Conservation (phyloP, 202 grass and related monocot genomes). For the Carex sylvatica region DNA sequence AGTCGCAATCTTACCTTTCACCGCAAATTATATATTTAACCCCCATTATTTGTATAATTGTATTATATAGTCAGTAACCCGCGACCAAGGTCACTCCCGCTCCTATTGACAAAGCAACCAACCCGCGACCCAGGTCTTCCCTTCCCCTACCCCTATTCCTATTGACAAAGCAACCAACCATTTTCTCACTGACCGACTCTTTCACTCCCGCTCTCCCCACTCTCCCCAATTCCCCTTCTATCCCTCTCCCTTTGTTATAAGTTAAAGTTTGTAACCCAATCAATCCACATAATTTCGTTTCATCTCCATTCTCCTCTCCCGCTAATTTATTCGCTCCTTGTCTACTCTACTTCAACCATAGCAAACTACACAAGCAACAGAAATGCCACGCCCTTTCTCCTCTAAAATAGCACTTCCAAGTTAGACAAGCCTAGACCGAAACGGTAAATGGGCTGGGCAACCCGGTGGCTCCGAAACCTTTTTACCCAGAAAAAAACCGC, state of each 20-base stretch:
- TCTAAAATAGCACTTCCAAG: neutral
- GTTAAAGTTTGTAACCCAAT: neutral
- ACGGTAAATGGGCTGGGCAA: slow-evolving; percentile 27
- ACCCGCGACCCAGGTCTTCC: too few relatives aligned
- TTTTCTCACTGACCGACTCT: too few relatives aligned
- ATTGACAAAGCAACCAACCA: too few relatives aligned
- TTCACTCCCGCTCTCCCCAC: neutral
- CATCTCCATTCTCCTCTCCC: neutral
- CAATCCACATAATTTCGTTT: neutral
- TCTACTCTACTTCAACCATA: neutral
- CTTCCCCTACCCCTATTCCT: too few relatives aligned
- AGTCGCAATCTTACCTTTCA: neutral
- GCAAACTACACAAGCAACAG: neutral
- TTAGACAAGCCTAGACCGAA: neutral
- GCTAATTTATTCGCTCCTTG: neutral
- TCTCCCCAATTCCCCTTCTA: neutral
- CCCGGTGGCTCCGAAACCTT: slow-evolving; percentile 33
- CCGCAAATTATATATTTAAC: neutral
- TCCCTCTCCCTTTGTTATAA: neutral
- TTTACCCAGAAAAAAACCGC: slow-evolving; percentile 17
- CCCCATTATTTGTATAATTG: neutral
- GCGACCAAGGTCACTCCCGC: too few relatives aligned
- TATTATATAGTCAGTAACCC: neutral
- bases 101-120: too few relatives aligned
- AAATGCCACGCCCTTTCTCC: neutral